Percentiles rank a stretch among this genome's conserved stretches.
Evolutionary conservation across 2,329 filamentous ascomycete genomes (phyloP).

Genomic region (Ramularia collo-cygni): DNA sequence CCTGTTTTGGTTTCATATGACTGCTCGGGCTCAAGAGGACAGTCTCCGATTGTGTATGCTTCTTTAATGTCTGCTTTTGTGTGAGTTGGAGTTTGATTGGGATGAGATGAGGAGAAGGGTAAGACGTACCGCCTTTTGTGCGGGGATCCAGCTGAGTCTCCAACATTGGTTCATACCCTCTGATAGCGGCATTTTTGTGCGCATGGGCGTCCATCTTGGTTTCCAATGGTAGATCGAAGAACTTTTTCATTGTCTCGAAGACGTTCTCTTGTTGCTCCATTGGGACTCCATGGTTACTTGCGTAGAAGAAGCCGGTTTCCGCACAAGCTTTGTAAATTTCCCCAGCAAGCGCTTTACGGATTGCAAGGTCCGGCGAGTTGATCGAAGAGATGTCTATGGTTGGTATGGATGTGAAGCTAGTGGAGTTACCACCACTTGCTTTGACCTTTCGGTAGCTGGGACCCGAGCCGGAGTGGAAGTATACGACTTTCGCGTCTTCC

Average conservation of each 20-base stretch:
- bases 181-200: slow-evolving; percentile 30
- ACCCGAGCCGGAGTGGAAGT: slow-evolving; percentile 10
- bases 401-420: slow-evolving; percentile 13
- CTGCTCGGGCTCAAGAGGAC: slow-evolving; percentile 33
- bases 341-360: slow-evolving; percentile 10
- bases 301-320: slow-evolving; percentile 16
- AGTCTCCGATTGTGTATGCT: slow-evolving; percentile 35
- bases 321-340: slow-evolving; percentile 31
- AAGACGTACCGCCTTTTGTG: slow-evolving; percentile 24
- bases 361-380: slow-evolving; percentile 2
- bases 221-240: slow-evolving; percentile 28
- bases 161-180: slow-evolving; percentile 32
- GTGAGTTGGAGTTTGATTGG: too few species aligned
- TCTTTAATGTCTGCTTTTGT: slow-evolving; percentile 22
- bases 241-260: slow-evolving; percentile 25
- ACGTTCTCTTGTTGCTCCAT: slow-evolving; percentile 25
- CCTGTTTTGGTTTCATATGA: slow-evolving; percentile 15
- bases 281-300: slow-evolving; percentile 19
- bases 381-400: slow-evolving; percentile 12
- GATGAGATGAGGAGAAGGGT: too few species aligned
- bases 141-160: slow-evolving; percentile 32
- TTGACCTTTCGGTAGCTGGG: slow-evolving; percentile 8
- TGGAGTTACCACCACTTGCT: slow-evolving; percentile 1
- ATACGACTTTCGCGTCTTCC: slow-evolving; percentile 5
- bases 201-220: slow-evolving; percentile 33